phyloP scores from a whole-genome alignment of 495 filamentous ascomycete genomes.

The Trichoderma parareesei region DNA sequence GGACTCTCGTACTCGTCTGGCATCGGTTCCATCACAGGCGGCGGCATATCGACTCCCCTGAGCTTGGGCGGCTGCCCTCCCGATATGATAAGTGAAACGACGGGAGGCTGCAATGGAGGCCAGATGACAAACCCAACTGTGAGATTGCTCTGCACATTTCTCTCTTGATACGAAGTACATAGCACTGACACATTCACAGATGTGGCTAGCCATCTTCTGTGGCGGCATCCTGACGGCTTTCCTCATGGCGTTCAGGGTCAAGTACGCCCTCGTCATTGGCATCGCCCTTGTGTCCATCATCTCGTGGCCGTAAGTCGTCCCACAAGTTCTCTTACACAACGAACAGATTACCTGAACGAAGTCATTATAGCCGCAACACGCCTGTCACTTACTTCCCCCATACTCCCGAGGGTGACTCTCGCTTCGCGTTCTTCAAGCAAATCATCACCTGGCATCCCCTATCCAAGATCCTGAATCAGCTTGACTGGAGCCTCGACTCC shows the following conservation, averaged over 20 bases:
- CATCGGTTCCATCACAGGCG: slow-evolving; percentile 65
- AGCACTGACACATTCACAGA: slow-evolving; percentile 21
- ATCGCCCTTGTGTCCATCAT: slow-evolving; percentile 72
- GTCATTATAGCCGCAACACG: slow-evolving; percentile 41
- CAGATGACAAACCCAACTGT: slow-evolving; percentile 64
- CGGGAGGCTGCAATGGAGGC: slow-evolving; percentile 30
- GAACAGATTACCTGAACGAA: not conserved
- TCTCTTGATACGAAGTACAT: not conserved
- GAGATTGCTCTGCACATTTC: slow-evolving; percentile 11
- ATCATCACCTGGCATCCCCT: slow-evolving; percentile 74
- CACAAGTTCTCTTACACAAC: slow-evolving; percentile 18
- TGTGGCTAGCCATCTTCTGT: slow-evolving; percentile 72
- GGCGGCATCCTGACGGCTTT: slow-evolving; percentile 69
- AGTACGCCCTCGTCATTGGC: slow-evolving; percentile 75
- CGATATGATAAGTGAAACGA: slow-evolving; percentile 26
- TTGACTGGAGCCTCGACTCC: slow-evolving; percentile 56
- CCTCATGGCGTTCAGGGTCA: slow-evolving; percentile 74
- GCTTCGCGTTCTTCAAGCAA: slow-evolving; percentile 71
- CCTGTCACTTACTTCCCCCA: slow-evolving; percentile 72
- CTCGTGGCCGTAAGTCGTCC: slow-evolving; percentile 52
- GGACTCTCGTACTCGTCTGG: slow-evolving; percentile 69
- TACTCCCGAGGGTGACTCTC: slow-evolving; percentile 51
- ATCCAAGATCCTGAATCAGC: slow-evolving; percentile 50
- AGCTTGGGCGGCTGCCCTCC: slow-evolving; percentile 58
- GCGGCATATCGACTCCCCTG: slow-evolving; percentile 49